Base-by-base conservation (phyloP, 1,284 basidiomycete species). In the Xanthoconium separans region DNA sequence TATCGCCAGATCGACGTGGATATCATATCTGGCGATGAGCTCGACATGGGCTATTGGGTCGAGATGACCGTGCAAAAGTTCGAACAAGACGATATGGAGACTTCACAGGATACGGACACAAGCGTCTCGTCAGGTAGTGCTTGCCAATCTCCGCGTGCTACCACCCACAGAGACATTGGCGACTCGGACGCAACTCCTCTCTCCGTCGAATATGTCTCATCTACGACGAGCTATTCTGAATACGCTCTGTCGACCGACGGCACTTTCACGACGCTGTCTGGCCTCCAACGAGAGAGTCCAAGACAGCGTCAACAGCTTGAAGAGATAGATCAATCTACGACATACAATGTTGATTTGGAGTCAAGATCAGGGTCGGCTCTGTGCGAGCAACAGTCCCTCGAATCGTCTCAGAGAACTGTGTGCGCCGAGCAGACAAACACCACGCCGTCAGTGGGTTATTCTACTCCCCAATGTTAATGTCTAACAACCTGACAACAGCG, bases 41-140 rank as follows among this genome's bases (percentile, higher is more conserved):
- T 66, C 40, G 57, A 66, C 34, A 51, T 55, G 51, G 62, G 65
- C 12, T 63, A 66, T 43, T 66, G 62, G 54, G 37, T 65, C 47
- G 43, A 24, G 30, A 36, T 54, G 6, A 47, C 29, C 3, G 18
- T 52, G 31, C 13, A 44, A 29, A 37, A 4, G 22, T 40, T 0
- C 15, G n/a, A 2, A 22, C 16, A 20, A n/a, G 33, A 34, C 3
- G 34, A 34, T 34, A 2, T 34, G 9, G 34, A 13, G 9, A 16
- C 6, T 27, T 27, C 6, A 27, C 27, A 27, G 27, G 27, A 27
- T 27, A 27, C 27, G 27, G 27, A 27, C 27, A 7, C 27, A 5
- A 27, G 27, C 27, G 27, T 27, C 27, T 27, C 27, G 27, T 27
- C 27, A 7, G 27, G 27, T 27, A 27, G 27, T 27, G 27, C 27